Conservation (phyloP, 441 rosid species). For the Erysimum cheiri region DNA sequence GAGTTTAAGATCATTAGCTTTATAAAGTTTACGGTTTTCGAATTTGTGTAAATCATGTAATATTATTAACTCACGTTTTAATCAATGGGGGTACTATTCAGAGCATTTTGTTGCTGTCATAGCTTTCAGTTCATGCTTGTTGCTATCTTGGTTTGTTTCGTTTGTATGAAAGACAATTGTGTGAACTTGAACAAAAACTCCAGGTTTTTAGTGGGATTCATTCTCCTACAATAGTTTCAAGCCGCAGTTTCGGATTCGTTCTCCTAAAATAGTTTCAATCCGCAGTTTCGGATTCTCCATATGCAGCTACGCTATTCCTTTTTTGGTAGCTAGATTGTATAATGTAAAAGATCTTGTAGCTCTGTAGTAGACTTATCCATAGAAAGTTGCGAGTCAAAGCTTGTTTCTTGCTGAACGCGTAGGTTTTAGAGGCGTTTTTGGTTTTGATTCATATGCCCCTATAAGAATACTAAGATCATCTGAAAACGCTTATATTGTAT, state of each 20-base stretch:
- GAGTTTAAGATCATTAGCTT: constrained; percentile 10
- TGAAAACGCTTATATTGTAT: constrained; percentile 1
- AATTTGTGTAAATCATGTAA: neutral
- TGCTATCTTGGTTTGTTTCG: neutral
- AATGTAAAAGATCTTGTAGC: constrained; percentile 22
- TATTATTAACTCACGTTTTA: neutral
- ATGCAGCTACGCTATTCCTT: constrained; percentile 5
- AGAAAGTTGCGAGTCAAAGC: neutral
- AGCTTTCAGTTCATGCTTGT: neutral
- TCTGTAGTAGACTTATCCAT: neutral
- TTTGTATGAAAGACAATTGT: constrained; percentile 13
- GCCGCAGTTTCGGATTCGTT: constrained; percentile 4
- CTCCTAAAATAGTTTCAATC: neutral
- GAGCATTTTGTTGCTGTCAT: neutral
- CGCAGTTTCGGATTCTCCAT: constrained; percentile 9
- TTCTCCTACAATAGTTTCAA: neutral
- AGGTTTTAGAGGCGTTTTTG: constrained; percentile 2
- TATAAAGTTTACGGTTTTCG: constrained; percentile 1
- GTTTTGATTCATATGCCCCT: constrained; percentile 2
- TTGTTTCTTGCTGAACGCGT: constrained; percentile 5
- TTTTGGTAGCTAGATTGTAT: neutral
- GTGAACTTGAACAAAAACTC: constrained; percentile 1
- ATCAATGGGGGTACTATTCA: neutral
- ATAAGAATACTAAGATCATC: neutral
- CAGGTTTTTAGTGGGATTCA: neutral